Percentiles rank a stretch among this genome's conserved stretches.
phyloP scores from a whole-genome alignment of 129 eudicot genomes.

The Sambucus nigra region DNA sequence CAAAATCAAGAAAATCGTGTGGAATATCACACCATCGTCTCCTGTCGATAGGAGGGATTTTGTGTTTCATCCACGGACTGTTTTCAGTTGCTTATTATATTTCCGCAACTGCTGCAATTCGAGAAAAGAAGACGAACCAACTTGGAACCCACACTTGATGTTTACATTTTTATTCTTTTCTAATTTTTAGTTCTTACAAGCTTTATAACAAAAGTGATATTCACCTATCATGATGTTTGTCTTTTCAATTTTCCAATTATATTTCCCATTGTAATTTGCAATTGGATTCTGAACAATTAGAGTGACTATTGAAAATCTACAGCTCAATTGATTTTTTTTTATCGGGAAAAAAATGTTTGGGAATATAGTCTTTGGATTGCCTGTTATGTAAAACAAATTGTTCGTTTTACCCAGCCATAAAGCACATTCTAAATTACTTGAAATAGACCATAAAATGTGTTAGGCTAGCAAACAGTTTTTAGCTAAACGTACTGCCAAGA shows the following conservation, averaged over 20 bases:
- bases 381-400: too few species aligned
- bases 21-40: slow-evolving; percentile 60
- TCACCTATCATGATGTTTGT: background rate
- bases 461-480: too few species aligned
- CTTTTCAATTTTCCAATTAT: background rate
- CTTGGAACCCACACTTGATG: slow-evolving; percentile 20
- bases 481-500: too few species aligned
- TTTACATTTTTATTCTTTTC: slow-evolving; percentile 16
- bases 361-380: too few species aligned
- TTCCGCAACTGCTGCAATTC: slow-evolving; percentile 52
- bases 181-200: background rate
- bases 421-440: too few species aligned
- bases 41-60: slow-evolving; percentile 73
- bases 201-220: slow-evolving; percentile 1
- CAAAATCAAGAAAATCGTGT: slow-evolving; percentile 53
- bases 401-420: too few species aligned
- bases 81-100: slow-evolving; percentile 71
- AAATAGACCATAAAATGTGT: too few species aligned
- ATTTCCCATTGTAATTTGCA: background rate
- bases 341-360: too few species aligned
- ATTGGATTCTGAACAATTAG: background rate
- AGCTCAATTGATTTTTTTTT: too few species aligned
- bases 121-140: slow-evolving; percentile 34
- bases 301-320: too few species aligned
- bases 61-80: slow-evolving; percentile 78